phyloP scores from a whole-genome alignment of 2,329 filamentous ascomycete species.

The Hypoxylon sp. region DNA sequence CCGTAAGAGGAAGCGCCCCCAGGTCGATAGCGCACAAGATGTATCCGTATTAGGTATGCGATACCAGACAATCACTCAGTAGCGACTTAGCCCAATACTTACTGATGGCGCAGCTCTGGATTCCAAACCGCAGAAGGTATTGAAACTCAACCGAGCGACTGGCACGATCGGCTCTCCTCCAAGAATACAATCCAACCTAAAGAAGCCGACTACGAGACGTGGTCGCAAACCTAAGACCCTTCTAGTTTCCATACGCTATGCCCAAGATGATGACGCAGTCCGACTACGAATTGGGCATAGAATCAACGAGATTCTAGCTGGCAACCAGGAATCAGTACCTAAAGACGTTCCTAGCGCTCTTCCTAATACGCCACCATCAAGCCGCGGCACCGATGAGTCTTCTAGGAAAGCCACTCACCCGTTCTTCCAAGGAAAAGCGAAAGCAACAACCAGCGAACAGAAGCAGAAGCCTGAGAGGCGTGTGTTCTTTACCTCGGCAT shows the following conservation, averaged over 20 bases:
- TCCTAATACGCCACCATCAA: conserved; percentile 34
- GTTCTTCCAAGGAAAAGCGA: conserved; percentile 73
- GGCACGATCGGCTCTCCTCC: conserved; percentile 74
- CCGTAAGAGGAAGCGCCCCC: conserved; percentile 59
- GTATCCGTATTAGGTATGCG: conserved; percentile 25
- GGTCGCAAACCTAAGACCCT: conserved; percentile 55
- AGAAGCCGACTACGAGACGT: conserved; percentile 47
- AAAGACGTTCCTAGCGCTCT: conserved; percentile 43
- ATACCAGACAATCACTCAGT: background rate
- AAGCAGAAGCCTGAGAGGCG: conserved; percentile 51
- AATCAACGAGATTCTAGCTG: conserved; percentile 72
- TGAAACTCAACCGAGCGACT: conserved; percentile 70
- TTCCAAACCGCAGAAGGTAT: conserved; percentile 61
- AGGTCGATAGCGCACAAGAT: conserved; percentile 52
- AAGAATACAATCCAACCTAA: conserved; percentile 59
- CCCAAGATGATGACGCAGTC: conserved; percentile 57
- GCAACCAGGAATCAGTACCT: conserved; percentile 42
- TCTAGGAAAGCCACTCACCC: conserved; percentile 62
- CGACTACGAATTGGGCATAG: conserved; percentile 66
- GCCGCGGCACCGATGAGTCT: conserved; percentile 14
- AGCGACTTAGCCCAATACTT: conserved; percentile 11
- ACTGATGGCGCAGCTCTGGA: conserved; percentile 27
- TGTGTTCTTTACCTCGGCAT: conserved; percentile 65
- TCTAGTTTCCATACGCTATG: conserved; percentile 72
- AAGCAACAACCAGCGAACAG: conserved; percentile 53